phyloP scores from a whole-genome alignment of 2,329 filamentous ascomycete species.

The Sporothrix phasma region DNA sequence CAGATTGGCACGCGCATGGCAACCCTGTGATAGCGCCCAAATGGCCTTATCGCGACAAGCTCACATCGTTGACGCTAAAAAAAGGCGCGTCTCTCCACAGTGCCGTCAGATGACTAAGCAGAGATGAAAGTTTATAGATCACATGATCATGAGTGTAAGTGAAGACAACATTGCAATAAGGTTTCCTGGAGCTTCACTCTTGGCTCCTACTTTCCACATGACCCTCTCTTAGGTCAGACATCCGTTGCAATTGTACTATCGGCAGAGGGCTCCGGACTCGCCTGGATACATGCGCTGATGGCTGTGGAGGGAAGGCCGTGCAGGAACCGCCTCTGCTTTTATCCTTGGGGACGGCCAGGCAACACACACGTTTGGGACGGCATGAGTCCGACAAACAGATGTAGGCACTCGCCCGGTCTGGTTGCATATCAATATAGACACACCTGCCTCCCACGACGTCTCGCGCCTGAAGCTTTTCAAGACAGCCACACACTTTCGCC shows the following conservation, averaged over 20 bases:
- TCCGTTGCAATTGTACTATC: conserved; percentile 12
- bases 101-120: neutral
- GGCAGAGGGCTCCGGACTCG: conserved; percentile 4
- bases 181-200: neutral
- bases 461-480: neutral
- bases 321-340: neutral
- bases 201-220: neutral
- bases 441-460: neutral
- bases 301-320: neutral
- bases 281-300: conserved; percentile 12
- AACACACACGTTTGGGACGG: no score
- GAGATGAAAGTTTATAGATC: neutral
- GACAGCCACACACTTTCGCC: neutral
- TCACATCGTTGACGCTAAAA: conserved; percentile 3
- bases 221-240: conserved; percentile 6
- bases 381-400: neutral
- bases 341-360: neutral
- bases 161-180: neutral
- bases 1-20: neutral
- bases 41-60: conserved; percentile 12
- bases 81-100: conserved; percentile 7
- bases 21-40: conserved; percentile 8
- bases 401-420: neutral
- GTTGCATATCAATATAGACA: conserved; percentile 3
- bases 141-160: neutral